Evolutionary conservation across 179 eudicot species (phyloP).

Genomic region (Patellifolia procumbens): DNA sequence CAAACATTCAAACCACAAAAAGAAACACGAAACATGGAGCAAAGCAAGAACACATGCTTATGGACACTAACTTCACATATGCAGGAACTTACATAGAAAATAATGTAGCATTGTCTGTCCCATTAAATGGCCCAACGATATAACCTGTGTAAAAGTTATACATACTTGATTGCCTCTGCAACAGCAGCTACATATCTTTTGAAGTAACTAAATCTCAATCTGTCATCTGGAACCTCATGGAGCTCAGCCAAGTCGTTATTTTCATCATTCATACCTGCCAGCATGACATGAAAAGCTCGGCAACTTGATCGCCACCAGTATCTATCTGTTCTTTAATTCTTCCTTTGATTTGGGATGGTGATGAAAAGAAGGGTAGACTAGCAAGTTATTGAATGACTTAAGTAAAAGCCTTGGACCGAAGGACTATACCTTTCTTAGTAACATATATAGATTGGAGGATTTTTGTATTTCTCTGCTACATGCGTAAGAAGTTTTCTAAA

Average conservation of each 20-base stretch:
- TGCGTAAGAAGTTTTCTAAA: constrained; percentile 57
- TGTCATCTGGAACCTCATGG: constrained; percentile 69
- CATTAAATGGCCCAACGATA: too few species aligned
- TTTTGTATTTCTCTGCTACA: constrained; percentile 56
- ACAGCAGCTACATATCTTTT: constrained; percentile 68
- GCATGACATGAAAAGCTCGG: neutral
- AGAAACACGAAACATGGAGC: too few species aligned
- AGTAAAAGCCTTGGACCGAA: neutral
- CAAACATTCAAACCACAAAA: too few species aligned
- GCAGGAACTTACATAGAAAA: too few species aligned
- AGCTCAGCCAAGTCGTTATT: constrained; percentile 42
- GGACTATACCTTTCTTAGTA: constrained; percentile 71
- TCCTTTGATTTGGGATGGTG: neutral
- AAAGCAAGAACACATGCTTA: too few species aligned
- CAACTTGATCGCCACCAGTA: neutral
- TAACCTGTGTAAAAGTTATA: too few species aligned
- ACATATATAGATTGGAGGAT: constrained; percentile 60
- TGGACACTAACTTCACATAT: too few species aligned
- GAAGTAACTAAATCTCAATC: constrained; percentile 58
- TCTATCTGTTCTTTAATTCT: neutral
- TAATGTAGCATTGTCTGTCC: too few species aligned
- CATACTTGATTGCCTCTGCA: constrained; percentile 62
- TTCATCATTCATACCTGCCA: constrained; percentile 70
- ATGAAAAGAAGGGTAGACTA: neutral
- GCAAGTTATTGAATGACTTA: neutral